Evolutionary conservation across 495 filamentous ascomycete species (phyloP).

Genomic region (Xylaria venustula): DNA sequence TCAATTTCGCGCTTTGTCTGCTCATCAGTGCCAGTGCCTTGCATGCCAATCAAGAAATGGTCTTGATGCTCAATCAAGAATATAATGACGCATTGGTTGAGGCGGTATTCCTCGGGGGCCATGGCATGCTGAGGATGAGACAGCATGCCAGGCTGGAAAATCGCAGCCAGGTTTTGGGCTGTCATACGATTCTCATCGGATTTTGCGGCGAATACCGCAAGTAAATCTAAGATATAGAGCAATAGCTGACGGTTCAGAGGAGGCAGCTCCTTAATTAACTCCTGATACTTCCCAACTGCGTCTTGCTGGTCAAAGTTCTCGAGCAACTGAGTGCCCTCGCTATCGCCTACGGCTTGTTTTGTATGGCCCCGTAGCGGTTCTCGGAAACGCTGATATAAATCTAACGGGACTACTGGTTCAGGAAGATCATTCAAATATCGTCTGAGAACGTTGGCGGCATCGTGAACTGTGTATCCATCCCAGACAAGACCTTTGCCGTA

Average conservation of each 20-base stretch:
- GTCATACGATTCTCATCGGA: conserved; percentile 96
- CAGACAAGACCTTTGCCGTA: conserved; percentile 97
- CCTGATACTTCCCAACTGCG: conserved; percentile 82
- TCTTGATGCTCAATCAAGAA: conserved; percentile 98
- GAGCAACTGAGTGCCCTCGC: conserved; percentile 52
- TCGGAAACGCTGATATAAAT: conserved; percentile 89
- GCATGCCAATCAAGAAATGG: conserved; percentile 90
- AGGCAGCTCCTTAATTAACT: conserved; percentile 87
- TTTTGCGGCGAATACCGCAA: conserved; percentile 97
- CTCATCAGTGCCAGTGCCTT: conserved; percentile 84
- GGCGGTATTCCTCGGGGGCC: conserved; percentile 85
- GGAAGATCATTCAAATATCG: conserved; percentile 93
- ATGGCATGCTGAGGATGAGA: conserved; percentile 94
- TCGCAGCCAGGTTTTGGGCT: conserved; percentile 89
- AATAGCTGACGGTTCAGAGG: conserved; percentile 92
- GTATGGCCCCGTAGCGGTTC: conserved; percentile 79
- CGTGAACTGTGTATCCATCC: conserved; percentile 97
- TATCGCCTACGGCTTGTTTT: conserved; percentile 64
- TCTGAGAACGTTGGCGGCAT: conserved; percentile 94
- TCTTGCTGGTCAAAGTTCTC: conserved; percentile 70
- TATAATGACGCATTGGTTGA: conserved; percentile 96
- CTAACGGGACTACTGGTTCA: conserved; percentile 92
- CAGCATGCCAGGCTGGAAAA: conserved; percentile 95
- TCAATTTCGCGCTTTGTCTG: conserved; percentile 84
- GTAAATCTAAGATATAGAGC: conserved; percentile 94